A percentile compares a stretch with the other conserved stretches of the same genome.
These are phyloP conservation scores for Vaccinium macrocarpon DNA, from an alignment of 148 eudicot genomes.

Conservation along the genomic window DNA sequence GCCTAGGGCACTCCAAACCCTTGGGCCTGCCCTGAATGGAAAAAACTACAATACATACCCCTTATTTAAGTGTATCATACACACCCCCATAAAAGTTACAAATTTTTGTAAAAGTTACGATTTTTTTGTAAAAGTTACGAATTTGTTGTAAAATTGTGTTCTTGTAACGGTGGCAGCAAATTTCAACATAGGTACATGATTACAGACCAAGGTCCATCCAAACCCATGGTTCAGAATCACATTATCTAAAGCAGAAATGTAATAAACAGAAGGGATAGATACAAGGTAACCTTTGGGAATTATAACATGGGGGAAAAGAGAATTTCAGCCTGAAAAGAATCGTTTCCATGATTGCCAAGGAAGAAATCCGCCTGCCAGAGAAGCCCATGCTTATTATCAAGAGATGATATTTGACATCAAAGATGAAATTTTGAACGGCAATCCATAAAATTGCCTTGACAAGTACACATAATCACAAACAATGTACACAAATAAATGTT, in stretches of 20 bases:
- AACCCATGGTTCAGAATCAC: background rate
- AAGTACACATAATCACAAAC: background rate
- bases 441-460: background rate
- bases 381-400: background rate
- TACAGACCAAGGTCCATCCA: background rate
- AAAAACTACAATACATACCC: too few species aligned
- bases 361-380: conserved; percentile 75
- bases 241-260: background rate
- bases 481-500: background rate
- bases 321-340: conserved; percentile 67
- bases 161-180: background rate
- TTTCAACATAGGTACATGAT: background rate
- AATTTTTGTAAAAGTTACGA: too few species aligned
- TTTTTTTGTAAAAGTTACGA: too few species aligned
- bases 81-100: too few species aligned
- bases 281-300: background rate
- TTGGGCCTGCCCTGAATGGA: too few species aligned
- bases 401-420: background rate
- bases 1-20: too few species aligned
- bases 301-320: background rate
- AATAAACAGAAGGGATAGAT: background rate
- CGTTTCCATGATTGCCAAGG: conserved; percentile 98
- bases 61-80: too few species aligned
- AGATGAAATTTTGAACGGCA: background rate
- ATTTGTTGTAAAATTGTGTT: too few species aligned